These are phyloP conservation scores for Monosporascus sp. DNA, from an alignment of 2,329 filamentous ascomycete genomes.

Conservation along the genomic window DNA sequence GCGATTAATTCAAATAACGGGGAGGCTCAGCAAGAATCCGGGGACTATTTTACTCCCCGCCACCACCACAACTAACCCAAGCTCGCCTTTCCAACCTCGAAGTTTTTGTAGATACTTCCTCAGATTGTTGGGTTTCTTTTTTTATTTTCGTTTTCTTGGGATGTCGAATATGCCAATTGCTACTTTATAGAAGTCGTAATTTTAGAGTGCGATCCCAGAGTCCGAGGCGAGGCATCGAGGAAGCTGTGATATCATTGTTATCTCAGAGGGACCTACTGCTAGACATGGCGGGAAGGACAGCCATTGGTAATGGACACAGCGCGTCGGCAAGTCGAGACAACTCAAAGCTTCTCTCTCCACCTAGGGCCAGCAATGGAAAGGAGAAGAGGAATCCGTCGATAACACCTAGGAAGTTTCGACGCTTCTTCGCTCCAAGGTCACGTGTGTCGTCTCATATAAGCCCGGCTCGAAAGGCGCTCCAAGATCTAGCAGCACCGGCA, in stretches of 20 bases:
- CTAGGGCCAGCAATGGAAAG: constrained; percentile 29
- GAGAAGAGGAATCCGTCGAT: constrained; percentile 46
- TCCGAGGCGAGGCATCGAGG: neutral
- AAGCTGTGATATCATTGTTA: no score
- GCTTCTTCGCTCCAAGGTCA: constrained; percentile 48
- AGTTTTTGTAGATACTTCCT: neutral
- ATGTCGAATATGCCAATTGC: neutral
- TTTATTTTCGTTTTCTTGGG: neutral
- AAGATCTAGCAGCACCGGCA: constrained; percentile 34
- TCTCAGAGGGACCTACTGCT: no score
- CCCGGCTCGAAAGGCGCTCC: constrained; percentile 34
- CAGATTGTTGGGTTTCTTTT: neutral
- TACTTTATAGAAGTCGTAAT: neutral
- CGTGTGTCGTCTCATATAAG: constrained; percentile 33
- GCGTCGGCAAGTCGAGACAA: constrained; percentile 10
- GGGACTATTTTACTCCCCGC: no score
- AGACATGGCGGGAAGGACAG: constrained; percentile 2
- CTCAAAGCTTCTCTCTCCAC: constrained; percentile 19
- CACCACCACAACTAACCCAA: no score
- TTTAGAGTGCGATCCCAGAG: neutral
- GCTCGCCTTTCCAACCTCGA: neutral
- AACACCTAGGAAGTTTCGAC: constrained; percentile 48
- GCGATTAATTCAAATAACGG: no score
- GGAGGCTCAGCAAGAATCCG: no score
- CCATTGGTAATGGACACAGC: neutral